Percentiles rank a stretch among this genome's conserved stretches.
Conservation (phyloP, 257 asterid species). For the Solanum corneliomulleri region DNA sequence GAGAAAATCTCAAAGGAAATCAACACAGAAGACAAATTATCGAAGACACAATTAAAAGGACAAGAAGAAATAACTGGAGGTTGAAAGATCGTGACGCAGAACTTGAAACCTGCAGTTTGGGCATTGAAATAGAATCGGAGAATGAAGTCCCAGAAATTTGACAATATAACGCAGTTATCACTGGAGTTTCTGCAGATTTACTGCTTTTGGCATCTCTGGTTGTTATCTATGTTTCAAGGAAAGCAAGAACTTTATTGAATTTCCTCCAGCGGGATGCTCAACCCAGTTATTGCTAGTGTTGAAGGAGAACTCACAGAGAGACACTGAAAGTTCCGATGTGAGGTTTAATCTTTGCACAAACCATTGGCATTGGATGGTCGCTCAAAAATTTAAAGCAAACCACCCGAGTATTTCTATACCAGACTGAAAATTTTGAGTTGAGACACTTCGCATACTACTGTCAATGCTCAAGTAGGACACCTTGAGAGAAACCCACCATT, state of each 20-base stretch:
- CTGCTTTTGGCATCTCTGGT: slow-evolving; percentile 19
- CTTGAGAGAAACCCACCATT: background rate
- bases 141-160: slow-evolving; percentile 6
- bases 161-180: background rate
- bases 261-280: background rate
- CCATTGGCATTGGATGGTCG: background rate
- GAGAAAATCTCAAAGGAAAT: background rate
- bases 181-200: slow-evolving; percentile 12
- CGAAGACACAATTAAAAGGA: background rate
- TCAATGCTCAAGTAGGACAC: background rate
- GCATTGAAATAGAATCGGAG: background rate
- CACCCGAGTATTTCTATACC: background rate
- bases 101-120: background rate
- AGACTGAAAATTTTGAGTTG: too few relatives aligned
- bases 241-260: slow-evolving; percentile 8
- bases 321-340: background rate
- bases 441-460: background rate
- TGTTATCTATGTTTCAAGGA: slow-evolving; percentile 9
- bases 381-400: background rate
- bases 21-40: background rate
- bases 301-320: background rate
- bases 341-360: background rate
- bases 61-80: background rate
- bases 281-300: background rate
- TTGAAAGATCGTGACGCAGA: background rate